Conservation (phyloP, 2,329 filamentous ascomycete species). For the Ophiostoma populinum region DNA sequence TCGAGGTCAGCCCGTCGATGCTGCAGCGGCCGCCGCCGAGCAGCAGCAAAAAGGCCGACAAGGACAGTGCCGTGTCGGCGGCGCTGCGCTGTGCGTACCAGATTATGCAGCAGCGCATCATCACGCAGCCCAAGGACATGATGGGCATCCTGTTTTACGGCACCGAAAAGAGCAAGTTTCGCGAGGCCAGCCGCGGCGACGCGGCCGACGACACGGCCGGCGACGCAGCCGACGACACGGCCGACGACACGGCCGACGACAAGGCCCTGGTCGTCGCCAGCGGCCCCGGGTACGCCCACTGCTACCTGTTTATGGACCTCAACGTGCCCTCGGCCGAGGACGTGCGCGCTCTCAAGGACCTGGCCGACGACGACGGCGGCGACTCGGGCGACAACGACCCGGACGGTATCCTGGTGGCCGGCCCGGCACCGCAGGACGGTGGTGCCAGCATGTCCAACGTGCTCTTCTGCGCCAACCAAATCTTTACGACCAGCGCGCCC, state of each 20-base stretch:
- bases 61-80: constrained; percentile 61
- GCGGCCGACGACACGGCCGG: neutral
- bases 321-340: constrained; percentile 76
- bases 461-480: constrained; percentile 86
- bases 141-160: constrained; percentile 90
- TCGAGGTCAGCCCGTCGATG: constrained; percentile 85
- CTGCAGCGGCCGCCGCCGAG: constrained; percentile 45
- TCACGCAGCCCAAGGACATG: constrained; percentile 91
- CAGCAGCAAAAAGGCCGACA: constrained; percentile 63
- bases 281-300: constrained; percentile 66
- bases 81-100: constrained; percentile 88
- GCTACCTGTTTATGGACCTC: constrained; percentile 78
- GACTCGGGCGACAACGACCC: no score
- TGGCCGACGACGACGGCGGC: constrained; percentile 68
- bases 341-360: constrained; percentile 57
- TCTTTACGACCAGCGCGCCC: constrained; percentile 86
- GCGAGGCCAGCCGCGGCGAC: constrained; percentile 15
- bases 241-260: constrained; percentile 22
- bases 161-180: constrained; percentile 68
- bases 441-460: constrained; percentile 67
- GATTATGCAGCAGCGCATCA: constrained; percentile 96
- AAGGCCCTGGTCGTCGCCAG: constrained; percentile 2
- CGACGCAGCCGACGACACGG: constrained; percentile 12
- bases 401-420: constrained; percentile 50
- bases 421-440: constrained; percentile 31